Base-by-base conservation (phyloP, 1,139 yeast species). In the Kodamaea plutei region DNA sequence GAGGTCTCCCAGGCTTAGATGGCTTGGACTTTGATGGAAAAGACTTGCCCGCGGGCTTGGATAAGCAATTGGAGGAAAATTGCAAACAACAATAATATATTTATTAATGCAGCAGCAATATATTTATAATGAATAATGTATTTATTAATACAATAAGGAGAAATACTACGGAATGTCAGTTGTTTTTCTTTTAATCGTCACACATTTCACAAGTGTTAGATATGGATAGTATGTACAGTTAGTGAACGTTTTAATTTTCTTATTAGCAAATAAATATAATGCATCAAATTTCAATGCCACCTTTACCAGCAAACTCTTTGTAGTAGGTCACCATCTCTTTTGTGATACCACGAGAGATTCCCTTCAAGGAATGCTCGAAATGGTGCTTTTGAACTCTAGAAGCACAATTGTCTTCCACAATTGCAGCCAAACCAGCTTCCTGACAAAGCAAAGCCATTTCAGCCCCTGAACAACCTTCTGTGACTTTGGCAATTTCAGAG, bases 381-480 rank as follows among this genome's bases (percentile, higher is more conserved):
- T 91, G 96, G 19, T 62, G 62, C 40, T 62, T 63, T 16, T 58
- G 55, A 2, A 91, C 95, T 8, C 48, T 46, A 1, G 54, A 52
- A 5, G 85, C 74, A 3, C 71, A 61, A 9, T 72, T 57, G 42
- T 83, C 62, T 44, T 85, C 96, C 79, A 84, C 85, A 37, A 91
- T 81, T 0, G 97, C 96, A 8, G 84, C 75, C 20, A 91, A 62
- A 2, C 98, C 98, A 0, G 97, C 96, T 54, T 91, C 97, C 52
- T 89, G 97, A 47, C 96, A 85, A 15, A 89, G 57, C 23, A 88
- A 69, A 0, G 89, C 94, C 20, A 91, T 88, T 54, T 91, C 98
- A 0, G 98, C 96, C 26, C 98, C 98, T 0, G 96, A 87, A 48
- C 95, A 88, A 0, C 97, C 97, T 0, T 83, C 91, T 0, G 96